Base-by-base conservation (phyloP, 768 basidiomycete genomes). In the Leccinum obscurum region DNA sequence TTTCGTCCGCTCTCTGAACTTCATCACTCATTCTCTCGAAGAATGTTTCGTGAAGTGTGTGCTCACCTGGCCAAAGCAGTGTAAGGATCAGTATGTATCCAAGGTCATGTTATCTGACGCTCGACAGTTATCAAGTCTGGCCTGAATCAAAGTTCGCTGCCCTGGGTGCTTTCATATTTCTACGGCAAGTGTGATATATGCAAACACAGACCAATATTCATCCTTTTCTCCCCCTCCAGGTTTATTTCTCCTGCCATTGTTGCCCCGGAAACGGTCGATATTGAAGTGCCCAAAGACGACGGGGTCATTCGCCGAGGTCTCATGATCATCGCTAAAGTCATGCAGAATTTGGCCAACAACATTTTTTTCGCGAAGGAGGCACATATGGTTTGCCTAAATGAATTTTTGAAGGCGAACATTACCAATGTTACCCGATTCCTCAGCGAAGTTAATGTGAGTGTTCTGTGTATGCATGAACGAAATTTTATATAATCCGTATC, bases 331-430 rank as follows among this genome's bases (percentile, higher is more conserved):
- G 91, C 93, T 49, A 97, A 95, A 76, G 87, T 95, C 58, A 87
- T 97, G 51, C 94, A 96, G 74, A 95, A 93, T 68, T 76, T 97
- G 32, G 94, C 94, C 20, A 98, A 97, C 76, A 96, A 97, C 66
- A 89, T 95, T 53, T 86, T 92, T 68, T 96, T 96, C 65, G 92
- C 90, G 11, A 95, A 95, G 72, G 94, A 96, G 67, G 83, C 86
- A 4, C 87, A 93, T 67, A 93, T 95, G 91, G 85, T 85, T 30
- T 79, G 83, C 35, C 72, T 95, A 59, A 95, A 95, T 70, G 78
- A 81, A 13, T 94, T 94, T 75, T 75, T 93, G 30, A 78, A 80
- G 59, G 81, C 77, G 10, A 89, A 92, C 55, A 89, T 92, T 55
- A 77, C 84, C 35, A 85, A 82, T 46, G 85, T 95, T 30, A 91